Conservation (phyloP, 495 filamentous ascomycete species). For the Xylaria scruposa region DNA sequence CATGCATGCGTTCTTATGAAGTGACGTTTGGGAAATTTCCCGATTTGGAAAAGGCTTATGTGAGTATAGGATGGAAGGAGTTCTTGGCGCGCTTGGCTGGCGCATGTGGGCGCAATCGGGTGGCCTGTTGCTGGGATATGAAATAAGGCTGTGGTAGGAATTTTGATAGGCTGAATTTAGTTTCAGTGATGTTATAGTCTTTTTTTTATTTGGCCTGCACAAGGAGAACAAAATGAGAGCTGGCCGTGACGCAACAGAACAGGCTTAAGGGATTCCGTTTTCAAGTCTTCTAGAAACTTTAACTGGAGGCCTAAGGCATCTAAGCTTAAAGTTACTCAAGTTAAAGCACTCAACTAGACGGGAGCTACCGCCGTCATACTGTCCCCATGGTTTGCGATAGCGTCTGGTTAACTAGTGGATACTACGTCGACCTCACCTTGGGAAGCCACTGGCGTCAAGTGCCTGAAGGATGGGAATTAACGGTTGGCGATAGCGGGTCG, state of each 20-base stretch:
- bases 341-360: neutral
- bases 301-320: neutral
- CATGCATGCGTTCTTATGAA: neutral
- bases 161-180: neutral
- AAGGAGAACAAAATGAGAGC: neutral
- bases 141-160: neutral
- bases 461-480: neutral
- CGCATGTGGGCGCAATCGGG: neutral
- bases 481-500: neutral
- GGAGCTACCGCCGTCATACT: neutral
- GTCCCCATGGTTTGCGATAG: neutral
- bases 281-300: neutral
- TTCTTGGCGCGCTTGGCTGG: conserved; percentile 10
- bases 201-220: neutral
- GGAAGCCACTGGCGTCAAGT: neutral
- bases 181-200: neutral
- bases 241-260: neutral
- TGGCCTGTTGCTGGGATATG: neutral
- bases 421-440: neutral
- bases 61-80: neutral
- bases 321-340: neutral
- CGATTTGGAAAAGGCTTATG: neutral
- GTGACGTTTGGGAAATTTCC: conserved; percentile 9
- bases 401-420: neutral
- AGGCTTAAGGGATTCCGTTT: neutral